phyloP scores from a whole-genome alignment of 805 yeast genomes.

The Wickerhamiella sorbophila region DNA sequence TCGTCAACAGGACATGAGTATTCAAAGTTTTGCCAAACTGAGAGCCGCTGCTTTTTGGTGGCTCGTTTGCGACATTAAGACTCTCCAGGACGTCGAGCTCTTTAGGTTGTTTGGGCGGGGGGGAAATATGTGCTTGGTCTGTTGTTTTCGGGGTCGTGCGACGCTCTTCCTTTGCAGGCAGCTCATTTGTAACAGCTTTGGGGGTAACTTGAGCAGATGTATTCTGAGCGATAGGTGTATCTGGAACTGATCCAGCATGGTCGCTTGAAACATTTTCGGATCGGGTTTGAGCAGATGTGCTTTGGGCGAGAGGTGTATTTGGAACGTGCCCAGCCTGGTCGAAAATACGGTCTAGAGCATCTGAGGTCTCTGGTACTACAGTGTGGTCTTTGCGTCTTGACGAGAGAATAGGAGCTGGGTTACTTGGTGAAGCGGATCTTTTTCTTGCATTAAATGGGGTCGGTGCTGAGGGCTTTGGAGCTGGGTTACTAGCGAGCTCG shows the following conservation, averaged over 20 bases:
- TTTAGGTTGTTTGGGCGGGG: neutral
- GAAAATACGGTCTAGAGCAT: neutral
- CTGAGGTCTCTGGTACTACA: neutral
- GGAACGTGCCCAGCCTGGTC: neutral
- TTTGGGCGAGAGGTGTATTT: neutral
- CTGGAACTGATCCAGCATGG: neutral
- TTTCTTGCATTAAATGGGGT: neutral
- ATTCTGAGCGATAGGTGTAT: neutral
- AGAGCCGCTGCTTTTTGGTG: neutral
- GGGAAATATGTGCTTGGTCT: neutral
- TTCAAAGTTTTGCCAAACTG: slow-evolving; percentile 8
- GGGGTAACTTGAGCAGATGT: neutral
- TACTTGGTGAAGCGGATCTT: too few relatives aligned
- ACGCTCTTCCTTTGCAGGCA: neutral
- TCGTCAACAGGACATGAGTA: slow-evolving; percentile 15
- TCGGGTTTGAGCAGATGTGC: neutral
- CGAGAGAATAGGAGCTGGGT: too few relatives aligned
- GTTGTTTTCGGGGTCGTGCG: neutral
- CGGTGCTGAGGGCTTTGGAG: neutral
- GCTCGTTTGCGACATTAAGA: neutral
- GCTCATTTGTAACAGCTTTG: neutral
- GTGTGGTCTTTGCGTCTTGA: too few relatives aligned
- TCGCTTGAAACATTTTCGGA: neutral
- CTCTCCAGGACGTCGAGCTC: neutral
- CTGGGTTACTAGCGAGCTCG: neutral